Base-by-base conservation (phyloP, 768 basidiomycete genomes). In the Auricularia cornea region DNA sequence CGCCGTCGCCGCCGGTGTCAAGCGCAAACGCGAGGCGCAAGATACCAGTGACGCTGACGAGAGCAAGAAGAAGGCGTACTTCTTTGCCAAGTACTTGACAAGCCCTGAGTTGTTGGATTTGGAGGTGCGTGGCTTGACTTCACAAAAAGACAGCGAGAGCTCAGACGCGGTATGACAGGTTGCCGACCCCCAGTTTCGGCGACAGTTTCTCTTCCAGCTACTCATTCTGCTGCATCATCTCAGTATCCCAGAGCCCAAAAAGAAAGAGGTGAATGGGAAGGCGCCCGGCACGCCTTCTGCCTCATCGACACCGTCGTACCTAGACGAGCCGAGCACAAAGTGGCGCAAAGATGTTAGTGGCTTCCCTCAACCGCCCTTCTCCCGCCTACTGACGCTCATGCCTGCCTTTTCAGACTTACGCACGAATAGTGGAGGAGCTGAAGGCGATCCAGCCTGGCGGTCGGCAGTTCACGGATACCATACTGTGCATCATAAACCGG, bases 31-130 rank as follows among this genome's bases (percentile, higher is more conserved):
- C 28, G 89, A 88, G 23, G 72, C 73, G 10, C 84, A 84, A 28
- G 59, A 62, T 2, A 38, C 62, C 4, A 69, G 73, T n/a, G 81
- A 83, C 60, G 87, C 85, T 69, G 77, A 74, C 18, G 79, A 79
- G 62, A 75, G 77, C 23, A 72, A 64, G 3, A 83, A 78, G 16
- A 72, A 73, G 59, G 88, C 94, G 65, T 94, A 94, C 71, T 96
- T 95, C 76, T 95, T 94, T 70, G 91, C 94, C 40, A 97, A 95
- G 74, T 95, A 93, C 75, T 76, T 97, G 61, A 96, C 94, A 1
- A 92, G 86, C 66, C 87, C 90, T 0, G 92, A 94, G 62, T 77
- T 97, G 26, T 78, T 94, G 18, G 92, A 90, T 60, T 85, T 94
- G 57, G 93, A 97, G 82, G 94, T 93, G 60, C 59, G 80, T n/a